Conservation (phyloP, 495 filamentous ascomycete species). For the Friedmanniomyces simplex region DNA sequence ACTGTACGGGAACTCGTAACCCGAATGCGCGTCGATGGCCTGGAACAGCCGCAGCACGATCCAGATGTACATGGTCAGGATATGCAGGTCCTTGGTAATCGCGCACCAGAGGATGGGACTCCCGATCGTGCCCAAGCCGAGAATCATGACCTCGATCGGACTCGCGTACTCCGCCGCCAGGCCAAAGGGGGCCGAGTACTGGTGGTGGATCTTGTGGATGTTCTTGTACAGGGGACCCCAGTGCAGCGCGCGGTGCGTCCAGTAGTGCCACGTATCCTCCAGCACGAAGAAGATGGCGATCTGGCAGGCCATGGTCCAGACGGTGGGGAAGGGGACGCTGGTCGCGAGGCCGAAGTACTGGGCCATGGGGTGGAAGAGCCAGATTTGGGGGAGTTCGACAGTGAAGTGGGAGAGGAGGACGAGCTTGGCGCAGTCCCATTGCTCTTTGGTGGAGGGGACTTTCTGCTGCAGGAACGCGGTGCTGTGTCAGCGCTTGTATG, state of each 20-base stretch:
- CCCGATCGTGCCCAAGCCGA: conserved; percentile 85
- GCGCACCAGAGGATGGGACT: conserved; percentile 78
- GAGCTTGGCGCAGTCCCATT: conserved; percentile 86
- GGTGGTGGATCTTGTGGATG: conserved; percentile 98
- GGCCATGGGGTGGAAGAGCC: conserved; percentile 98
- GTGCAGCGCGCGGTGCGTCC: conserved; percentile 86
- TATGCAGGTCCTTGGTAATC: conserved; percentile 75
- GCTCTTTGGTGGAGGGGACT: conserved; percentile 77
- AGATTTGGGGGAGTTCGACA: conserved; percentile 95
- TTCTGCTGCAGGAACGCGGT: conserved; percentile 50
- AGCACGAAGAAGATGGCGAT: conserved; percentile 90
- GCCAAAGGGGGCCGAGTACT: conserved; percentile 94
- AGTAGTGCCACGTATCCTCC: conserved; percentile 98
- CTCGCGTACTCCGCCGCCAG: conserved; percentile 96
- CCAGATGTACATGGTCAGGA: conserved; percentile 97
- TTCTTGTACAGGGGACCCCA: conserved; percentile 89
- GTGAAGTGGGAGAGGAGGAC: conserved; percentile 92
- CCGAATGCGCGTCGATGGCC: conserved; percentile 93
- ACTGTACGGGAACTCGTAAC: conserved; percentile 97
- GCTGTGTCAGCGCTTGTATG: conserved; percentile 6
- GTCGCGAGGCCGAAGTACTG: conserved; percentile 83
- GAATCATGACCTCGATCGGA: conserved; percentile 91
- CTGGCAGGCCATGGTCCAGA: conserved; percentile 80
- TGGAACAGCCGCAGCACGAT: conserved; percentile 89
- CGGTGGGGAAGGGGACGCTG: conserved; percentile 75